A percentile compares a stretch with the other conserved stretches of the same genome.
Evolutionary conservation across 2,329 filamentous ascomycete species (phyloP).

Genomic region (Neopestalotiopsis clavispora): DNA sequence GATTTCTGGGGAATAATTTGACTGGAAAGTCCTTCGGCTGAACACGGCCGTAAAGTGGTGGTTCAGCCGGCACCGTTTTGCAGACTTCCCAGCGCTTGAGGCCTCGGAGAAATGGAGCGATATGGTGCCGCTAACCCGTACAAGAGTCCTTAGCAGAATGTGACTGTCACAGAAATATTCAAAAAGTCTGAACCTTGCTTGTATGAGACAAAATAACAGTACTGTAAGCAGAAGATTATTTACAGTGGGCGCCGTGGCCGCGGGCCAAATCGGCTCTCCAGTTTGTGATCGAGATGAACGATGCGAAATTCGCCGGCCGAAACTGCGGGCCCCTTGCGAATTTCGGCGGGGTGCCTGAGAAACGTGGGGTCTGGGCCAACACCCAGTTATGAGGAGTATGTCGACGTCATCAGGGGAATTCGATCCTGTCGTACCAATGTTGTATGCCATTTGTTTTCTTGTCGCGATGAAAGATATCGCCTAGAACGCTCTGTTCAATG

Average conservation of each 20-base stretch:
- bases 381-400: neutral
- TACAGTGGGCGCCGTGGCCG: neutral
- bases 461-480: too few species aligned
- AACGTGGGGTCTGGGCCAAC: neutral
- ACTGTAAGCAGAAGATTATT: too few species aligned
- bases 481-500: neutral
- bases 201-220: neutral
- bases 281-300: neutral
- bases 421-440: neutral
- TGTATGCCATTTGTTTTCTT: too few species aligned
- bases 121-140: neutral
- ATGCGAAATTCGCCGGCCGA: neutral
- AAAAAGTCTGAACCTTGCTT: neutral
- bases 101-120: neutral
- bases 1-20: neutral
- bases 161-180: neutral
- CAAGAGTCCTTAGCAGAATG: neutral
- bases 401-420: conserved; percentile 1
- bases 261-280: neutral
- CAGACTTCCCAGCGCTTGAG: neutral
- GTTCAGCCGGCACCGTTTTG: neutral
- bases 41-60: neutral
- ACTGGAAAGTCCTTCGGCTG: neutral
- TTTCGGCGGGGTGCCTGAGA: neutral
- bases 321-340: neutral